Base-by-base conservation (phyloP, 2,329 filamentous ascomycete species). In the Pseudopyricularia javanii region DNA sequence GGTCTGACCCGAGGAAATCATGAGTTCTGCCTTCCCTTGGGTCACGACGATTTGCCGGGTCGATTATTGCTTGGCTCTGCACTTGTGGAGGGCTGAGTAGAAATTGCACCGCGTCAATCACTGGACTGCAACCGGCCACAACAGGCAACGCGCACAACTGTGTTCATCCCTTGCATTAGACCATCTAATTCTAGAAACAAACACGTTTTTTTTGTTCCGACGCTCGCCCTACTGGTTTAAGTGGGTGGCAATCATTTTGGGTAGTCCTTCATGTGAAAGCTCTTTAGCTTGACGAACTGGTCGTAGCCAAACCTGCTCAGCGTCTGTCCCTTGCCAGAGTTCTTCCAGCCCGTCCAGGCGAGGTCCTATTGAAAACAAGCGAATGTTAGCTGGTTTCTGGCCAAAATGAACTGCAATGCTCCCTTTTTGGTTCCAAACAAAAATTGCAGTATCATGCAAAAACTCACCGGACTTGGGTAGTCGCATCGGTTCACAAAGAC, bases 271-370 rank as follows among this genome's bases (percentile, higher is more conserved):
- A 96, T 66, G 68, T 97, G 91, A 68, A 86, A 94, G 74, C 88
- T 95, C 83, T 96, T 96, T 62, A 95, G 77, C 76, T 93, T 95
- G 64, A 94, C 85, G 65, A 96, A 97, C 65, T 95, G 88, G 61
- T 96, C 91, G 64, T 94, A 97, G 11, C 91, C 91, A 63, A 91
- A 95, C 61, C 74, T 83, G 70, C 89, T 93, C 61, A 97, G 71
- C 9, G 91, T 96, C 60, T 91, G 85, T 22, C 91, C 91, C 68
- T 88, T 91, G 58, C 91, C 91, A 56, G 90, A 95, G 66, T 95
- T 90, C 74, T 97, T 97, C 90, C 90, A 96, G 11, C 91, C 91
- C 2, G 91, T 93, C 89, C 89, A 95, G n/a, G 90, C 89, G 59
- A 95, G 79, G 68, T 95, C 89, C 87, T 91, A 64, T n/a, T 54